Evolutionary conservation across 495 filamentous ascomycete genomes (phyloP).

Genomic region (Neurospora sp.): DNA sequence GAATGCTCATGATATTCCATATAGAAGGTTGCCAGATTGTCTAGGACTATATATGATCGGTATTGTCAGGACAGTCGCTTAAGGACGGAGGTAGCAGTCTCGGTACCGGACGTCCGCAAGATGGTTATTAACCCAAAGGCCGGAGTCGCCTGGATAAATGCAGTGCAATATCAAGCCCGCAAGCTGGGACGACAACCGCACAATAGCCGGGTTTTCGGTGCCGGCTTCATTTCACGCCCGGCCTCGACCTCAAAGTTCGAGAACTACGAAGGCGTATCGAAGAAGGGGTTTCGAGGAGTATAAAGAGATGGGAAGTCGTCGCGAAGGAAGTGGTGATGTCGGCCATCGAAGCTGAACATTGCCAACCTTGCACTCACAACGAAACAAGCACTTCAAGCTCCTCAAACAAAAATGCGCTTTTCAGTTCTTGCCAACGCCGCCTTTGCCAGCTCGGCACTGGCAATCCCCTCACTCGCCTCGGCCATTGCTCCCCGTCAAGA

Average conservation of each 20-base stretch:
- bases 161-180: constrained; percentile 8
- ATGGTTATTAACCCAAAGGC: constrained; percentile 12
- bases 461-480: constrained; percentile 12
- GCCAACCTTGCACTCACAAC: background rate
- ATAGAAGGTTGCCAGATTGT: background rate
- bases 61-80: background rate
- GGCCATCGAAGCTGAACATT: background rate
- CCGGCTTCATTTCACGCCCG: background rate
- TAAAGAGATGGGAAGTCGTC: constrained; percentile 5
- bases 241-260: background rate
- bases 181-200: background rate
- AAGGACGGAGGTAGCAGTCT: constrained; percentile 2
- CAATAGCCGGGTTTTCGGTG: background rate
- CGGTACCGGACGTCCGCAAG: constrained; percentile 16
- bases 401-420: constrained; percentile 17
- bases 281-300: background rate
- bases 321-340: background rate
- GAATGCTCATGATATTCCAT: background rate
- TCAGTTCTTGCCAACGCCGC: constrained; percentile 15
- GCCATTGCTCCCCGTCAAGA: constrained; percentile 8
- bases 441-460: constrained; percentile 18
- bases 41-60: background rate
- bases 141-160: constrained; percentile 20
- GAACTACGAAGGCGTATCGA: background rate
- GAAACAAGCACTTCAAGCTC: background rate